Evolutionary conservation across 768 basidiomycete species (phyloP), one percentile per base, ranked within the genome.

Genomic region (Mycena vitilis): DNA sequence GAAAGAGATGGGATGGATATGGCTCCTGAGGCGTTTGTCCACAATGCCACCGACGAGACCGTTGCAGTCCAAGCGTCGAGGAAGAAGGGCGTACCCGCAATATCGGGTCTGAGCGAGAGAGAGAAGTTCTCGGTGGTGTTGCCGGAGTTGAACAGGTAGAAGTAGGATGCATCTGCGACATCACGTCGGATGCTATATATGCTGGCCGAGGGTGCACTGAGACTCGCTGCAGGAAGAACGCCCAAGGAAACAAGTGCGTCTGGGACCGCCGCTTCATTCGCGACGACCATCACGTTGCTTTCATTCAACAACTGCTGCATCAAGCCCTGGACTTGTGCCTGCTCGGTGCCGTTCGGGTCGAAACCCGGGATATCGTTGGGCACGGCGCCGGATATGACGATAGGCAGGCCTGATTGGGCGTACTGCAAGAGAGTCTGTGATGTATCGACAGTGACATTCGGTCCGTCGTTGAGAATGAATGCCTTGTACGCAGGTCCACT

Each of bases 281-380:
- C 34, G 15, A 71, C 67, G 42, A 68, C 23, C 23, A 57, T 52
- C 1, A 71, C 71, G 9, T 45, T 65, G 16, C 45, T 36, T 20
- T 68, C 22, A 6, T 60, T 45, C 38, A 55, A 13, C 11, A 71
- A 67, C 23, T 71, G 66, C 37, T 65, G 59, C 66, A 71, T 71
- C 16, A 71, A 44, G 10, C 38, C 23, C 49, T 71, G 62, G 3
- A 71, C 71, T n/a, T 68, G 66, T 15, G 53, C 45, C 60, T 61
- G 63, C 34, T 64, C 59, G 1, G 58, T 54, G 56, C 61, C 63
- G 18, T 58, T 54, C 0, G 37, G 16, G 23, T 71, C 71, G 18
- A 68, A 71, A 8, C 71, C 71, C 4, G 71, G 71, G 20, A 71
- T 68, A 59, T 71, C 71, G n/a, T 40, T 62, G 42, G 71, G 71